Conservation (phyloP, 1,139 yeast genomes). For the Blastobotrys illinoisensis region DNA sequence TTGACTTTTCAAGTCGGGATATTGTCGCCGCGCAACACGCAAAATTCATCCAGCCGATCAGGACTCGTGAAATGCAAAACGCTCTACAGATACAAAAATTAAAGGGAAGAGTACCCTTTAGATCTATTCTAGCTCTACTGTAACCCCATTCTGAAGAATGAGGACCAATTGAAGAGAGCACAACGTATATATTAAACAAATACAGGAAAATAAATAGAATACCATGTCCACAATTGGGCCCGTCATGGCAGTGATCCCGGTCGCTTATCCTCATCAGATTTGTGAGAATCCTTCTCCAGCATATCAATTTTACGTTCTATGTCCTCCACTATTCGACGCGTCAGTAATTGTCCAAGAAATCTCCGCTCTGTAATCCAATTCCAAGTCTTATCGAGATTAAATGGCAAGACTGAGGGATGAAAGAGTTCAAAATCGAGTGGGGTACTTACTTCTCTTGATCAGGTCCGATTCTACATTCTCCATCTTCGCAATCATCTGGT, state of each 20-base stretch:
- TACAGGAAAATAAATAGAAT: not conserved
- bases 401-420: no score
- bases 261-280: not conserved
- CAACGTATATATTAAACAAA: not conserved
- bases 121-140: no score
- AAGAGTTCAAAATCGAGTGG: not conserved
- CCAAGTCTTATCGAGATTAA: no score
- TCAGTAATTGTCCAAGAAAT: not conserved
- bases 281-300: conserved; percentile 9
- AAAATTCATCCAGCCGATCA: not conserved
- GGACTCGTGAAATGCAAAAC: no score
- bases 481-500: conserved; percentile 12
- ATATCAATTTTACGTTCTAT: conserved; percentile 11
- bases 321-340: conserved; percentile 10
- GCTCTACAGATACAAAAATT: no score
- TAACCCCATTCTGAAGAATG: no score
- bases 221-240: not conserved
- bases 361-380: not conserved
- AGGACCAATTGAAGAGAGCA: not conserved
- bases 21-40: not conserved
- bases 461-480: conserved; percentile 16
- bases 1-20: conserved; percentile 4
- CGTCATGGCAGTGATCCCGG: not conserved
- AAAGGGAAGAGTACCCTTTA: no score
- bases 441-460: conserved; percentile 13